Conservation (phyloP, 306 rosid species). For the Adenanthera pavonina region DNA sequence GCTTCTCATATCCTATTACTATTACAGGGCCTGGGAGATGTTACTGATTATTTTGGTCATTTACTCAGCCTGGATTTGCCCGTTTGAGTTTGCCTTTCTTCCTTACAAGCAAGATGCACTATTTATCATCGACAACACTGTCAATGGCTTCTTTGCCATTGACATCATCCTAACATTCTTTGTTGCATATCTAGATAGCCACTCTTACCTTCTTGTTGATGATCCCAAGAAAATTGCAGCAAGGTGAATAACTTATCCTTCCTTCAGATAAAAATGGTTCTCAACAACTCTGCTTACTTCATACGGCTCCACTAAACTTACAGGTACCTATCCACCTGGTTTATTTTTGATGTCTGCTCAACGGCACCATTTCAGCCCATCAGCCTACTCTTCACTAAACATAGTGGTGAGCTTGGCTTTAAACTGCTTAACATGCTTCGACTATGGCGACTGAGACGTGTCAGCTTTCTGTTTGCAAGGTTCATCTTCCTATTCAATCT, state of each 20-base stretch:
- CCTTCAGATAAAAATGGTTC: constrained; percentile 29
- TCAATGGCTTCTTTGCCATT: constrained; percentile 84
- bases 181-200: constrained; percentile 82
- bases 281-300: constrained; percentile 9
- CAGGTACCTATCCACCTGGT: constrained; percentile 91
- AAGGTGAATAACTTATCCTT: constrained; percentile 53
- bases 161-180: constrained; percentile 89
- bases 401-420: constrained; percentile 63
- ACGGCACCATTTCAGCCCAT: constrained; percentile 83
- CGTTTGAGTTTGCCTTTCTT: constrained; percentile 87
- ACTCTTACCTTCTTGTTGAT: constrained; percentile 80
- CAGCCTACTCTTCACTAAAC: constrained; percentile 62
- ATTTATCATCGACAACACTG: constrained; percentile 78
- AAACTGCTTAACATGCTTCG: constrained; percentile 81
- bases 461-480: constrained; percentile 90
- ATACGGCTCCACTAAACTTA: constrained; percentile 20
- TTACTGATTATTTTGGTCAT: constrained; percentile 72
- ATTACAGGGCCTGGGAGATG: constrained; percentile 91
- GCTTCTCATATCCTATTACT: constrained; percentile 27
- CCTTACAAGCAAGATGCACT: constrained; percentile 66
- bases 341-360: constrained; percentile 80
- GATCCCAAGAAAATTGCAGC: constrained; percentile 72
- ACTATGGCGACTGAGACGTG: constrained; percentile 88
- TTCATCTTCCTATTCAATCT: constrained; percentile 34
- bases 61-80: constrained; percentile 97